Evolutionary conservation across 179 eudicot species (phyloP), one percentile per base, ranked within the genome.

Genomic region (Spergularia azorica): DNA sequence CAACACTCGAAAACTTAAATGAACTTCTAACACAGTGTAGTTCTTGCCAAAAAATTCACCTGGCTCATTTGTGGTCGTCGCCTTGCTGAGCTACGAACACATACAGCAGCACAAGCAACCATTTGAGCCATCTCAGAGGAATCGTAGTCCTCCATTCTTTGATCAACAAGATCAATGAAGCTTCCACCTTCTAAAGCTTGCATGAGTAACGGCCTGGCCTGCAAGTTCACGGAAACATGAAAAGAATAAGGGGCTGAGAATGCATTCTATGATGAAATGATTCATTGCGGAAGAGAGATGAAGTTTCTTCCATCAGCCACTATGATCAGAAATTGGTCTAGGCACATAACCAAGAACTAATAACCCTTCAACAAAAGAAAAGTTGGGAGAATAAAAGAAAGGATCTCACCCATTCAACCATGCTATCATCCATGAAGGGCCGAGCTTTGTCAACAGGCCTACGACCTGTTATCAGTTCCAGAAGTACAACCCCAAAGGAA

Each of bases 381-480:
- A 62, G 41, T 77, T 18, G n/a, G 14, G 13, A 32, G 12, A 14
- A 14, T 26, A 43, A 15, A 15, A 72, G 70, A 61, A 46, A 66
- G 11, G 52, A n/a, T 63, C 92, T 86, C 83, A 93, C 97, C 97
- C 97, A 93, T 84, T 89, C 97, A 73, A 93, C 89, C 79, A 93
- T 89, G 77, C 91, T 89, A 80, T 91, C 93, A 76, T 92, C 97
- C 79, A 84, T 80, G 80, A 89, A 90, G 46, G 83, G 79, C 65
- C 87, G 89, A 76, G 87, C 86, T 84, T 88, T 93, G 76, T 88
- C 97, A 78, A 93, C 87, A 65, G 97, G 97, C 41, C 96, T 84
- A 59, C 92, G 94, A 59, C 97, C 96, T 67, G 97, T 91, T 76
- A 89, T 91, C 82, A 91, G 51, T 82, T 91, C 97, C 72, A 93